These are phyloP conservation scores for Discostella stelligeroides DNA, from an alignment of 108 stramenopile species.

Conservation along the genomic window DNA sequence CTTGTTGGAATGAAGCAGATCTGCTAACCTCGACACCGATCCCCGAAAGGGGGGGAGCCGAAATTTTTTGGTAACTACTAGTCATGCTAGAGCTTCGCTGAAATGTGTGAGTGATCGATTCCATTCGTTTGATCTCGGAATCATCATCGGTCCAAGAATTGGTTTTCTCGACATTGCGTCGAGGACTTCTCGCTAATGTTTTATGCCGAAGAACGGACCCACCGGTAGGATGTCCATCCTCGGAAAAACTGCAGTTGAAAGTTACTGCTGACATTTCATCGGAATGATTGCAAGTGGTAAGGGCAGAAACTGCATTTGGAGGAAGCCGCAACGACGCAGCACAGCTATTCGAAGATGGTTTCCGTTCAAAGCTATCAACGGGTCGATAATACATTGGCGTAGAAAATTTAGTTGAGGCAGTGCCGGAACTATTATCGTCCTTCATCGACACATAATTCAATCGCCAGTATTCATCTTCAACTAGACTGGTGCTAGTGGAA, in stretches of 20 bases:
- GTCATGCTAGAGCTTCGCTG: background rate
- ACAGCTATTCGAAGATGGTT: background rate
- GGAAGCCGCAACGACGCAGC: background rate
- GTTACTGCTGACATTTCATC: background rate
- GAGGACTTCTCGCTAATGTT: background rate
- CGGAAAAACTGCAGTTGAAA: background rate
- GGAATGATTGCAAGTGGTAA: background rate
- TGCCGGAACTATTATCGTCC: no score
- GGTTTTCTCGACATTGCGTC: background rate
- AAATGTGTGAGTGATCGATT: constrained; percentile 14
- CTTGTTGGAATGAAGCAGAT: background rate
- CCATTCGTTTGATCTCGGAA: constrained; percentile 10
- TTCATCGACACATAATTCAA: no score
- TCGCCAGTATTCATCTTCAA: no score
- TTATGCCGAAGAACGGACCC: background rate
- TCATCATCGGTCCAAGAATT: background rate
- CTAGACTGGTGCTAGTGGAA: no score
- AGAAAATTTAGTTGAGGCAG: no score
- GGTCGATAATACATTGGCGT: constrained; percentile 4
- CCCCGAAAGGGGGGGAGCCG: background rate
- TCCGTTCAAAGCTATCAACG: background rate
- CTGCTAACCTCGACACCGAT: constrained; percentile 2
- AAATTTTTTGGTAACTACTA: constrained; percentile 3
- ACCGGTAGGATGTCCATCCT: background rate
- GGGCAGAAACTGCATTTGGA: background rate